Percentiles rank a stretch among this genome's conserved stretches.
These are phyloP conservation scores for Coelastrella sp. DNA, from an alignment of 139 green algal species.

Conservation along the genomic window DNA sequence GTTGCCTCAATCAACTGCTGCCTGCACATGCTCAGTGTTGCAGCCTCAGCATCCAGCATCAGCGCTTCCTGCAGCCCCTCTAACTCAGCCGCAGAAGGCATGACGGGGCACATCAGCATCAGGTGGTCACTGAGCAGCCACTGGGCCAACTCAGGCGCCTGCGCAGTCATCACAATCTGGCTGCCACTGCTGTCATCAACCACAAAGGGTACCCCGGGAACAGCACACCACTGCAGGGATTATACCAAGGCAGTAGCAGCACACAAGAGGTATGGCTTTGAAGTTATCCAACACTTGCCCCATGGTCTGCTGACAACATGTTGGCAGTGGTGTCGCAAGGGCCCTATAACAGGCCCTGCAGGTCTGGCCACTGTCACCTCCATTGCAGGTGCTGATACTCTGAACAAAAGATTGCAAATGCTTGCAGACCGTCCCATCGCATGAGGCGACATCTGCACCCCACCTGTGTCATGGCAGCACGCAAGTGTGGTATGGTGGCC, in stretches of 20 bases:
- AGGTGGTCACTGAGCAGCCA: conserved; percentile 20
- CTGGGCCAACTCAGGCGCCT: background rate
- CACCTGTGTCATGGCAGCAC: conserved; percentile 20
- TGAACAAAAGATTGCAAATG: background rate
- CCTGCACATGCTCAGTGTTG: conserved; percentile 1
- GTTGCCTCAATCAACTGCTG: background rate
- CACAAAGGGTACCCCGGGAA: conserved; percentile 18
- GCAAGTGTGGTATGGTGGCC: background rate
- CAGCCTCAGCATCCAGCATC: conserved; percentile 15
- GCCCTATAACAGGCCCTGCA: too few relatives aligned
- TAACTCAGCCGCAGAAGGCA: conserved; percentile 36
- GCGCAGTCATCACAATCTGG: background rate
- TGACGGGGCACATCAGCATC: conserved; percentile 23
- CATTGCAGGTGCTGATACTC: background rate
- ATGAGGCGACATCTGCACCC: background rate
- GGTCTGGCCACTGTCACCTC: background rate
- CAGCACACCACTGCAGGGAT: conserved; percentile 22
- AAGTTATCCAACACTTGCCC: too few relatives aligned
- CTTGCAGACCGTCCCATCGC: background rate
- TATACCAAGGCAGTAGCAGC: background rate
- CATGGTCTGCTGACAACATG: too few relatives aligned
- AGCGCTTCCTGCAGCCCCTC: background rate
- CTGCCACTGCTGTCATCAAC: background rate
- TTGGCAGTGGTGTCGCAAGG: background rate
- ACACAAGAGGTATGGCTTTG: background rate